A percentile compares a stretch with the other conserved stretches of the same genome.
phyloP scores from a whole-genome alignment of 2,329 filamentous ascomycete genomes.

The Parascedosporium putredinis region DNA sequence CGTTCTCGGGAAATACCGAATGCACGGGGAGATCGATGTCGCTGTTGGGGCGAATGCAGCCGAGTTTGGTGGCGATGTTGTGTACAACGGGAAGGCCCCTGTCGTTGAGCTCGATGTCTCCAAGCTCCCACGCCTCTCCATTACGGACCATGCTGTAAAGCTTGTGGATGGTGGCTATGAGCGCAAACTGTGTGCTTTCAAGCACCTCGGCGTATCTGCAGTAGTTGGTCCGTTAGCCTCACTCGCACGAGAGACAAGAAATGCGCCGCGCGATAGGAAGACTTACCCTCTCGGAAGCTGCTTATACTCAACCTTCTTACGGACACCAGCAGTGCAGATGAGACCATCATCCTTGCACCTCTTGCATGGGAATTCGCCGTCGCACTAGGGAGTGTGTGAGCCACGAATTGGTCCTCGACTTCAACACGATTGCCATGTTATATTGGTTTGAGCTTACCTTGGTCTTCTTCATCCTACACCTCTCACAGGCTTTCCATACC shows the following conservation, averaged over 20 bases:
- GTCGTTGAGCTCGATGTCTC: slow-evolving; percentile 54
- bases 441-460: slow-evolving; percentile 42
- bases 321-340: slow-evolving; percentile 51
- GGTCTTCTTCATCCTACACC: slow-evolving; percentile 60
- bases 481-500: slow-evolving; percentile 57
- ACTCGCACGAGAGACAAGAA: too few species aligned
- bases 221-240: too few species aligned
- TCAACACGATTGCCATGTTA: background rate
- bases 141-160: slow-evolving; percentile 54
- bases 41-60: slow-evolving; percentile 52
- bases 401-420: background rate
- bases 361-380: slow-evolving; percentile 57
- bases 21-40: slow-evolving; percentile 49
- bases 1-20: slow-evolving; percentile 51
- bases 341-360: slow-evolving; percentile 55
- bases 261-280: background rate
- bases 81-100: slow-evolving; percentile 53
- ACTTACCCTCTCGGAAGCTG: slow-evolving; percentile 51
- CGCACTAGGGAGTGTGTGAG: slow-evolving; percentile 33
- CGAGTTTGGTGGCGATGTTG: slow-evolving; percentile 53
- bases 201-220: slow-evolving; percentile 55
- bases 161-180: slow-evolving; percentile 56
- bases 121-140: slow-evolving; percentile 47
- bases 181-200: slow-evolving; percentile 54
- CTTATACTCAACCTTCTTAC: slow-evolving; percentile 61